These are phyloP conservation scores for Phytophthora parvispora DNA, from an alignment of 352 stramenopile species.

Conservation along the genomic window DNA sequence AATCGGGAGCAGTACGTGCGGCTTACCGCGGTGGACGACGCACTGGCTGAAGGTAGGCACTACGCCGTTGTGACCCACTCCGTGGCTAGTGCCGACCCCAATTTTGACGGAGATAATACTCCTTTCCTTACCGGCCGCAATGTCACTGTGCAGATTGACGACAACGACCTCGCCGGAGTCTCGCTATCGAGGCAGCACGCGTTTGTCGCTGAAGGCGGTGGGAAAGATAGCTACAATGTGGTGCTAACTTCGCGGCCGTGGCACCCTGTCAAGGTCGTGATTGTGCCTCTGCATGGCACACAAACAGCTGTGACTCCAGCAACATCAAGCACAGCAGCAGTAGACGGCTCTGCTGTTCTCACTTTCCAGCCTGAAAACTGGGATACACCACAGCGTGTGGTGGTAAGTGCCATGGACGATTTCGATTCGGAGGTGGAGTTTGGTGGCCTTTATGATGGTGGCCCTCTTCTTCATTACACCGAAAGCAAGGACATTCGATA, in stretches of 20 bases:
- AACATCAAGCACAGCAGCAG: not conserved
- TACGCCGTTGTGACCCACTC: conserved; percentile 67
- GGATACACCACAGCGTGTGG: conserved; percentile 58
- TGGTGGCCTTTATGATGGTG: conserved; percentile 67
- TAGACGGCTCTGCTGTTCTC: conserved; percentile 22
- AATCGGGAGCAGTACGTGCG: conserved; percentile 75
- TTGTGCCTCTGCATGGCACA: conserved; percentile 50
- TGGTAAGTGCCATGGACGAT: conserved; percentile 69
- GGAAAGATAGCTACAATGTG: conserved; percentile 65
- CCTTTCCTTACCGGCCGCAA: conserved; percentile 73
- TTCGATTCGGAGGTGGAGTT: conserved; percentile 67
- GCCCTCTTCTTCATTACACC: conserved; percentile 61
- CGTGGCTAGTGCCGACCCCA: conserved; percentile 53
- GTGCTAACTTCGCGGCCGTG: conserved; percentile 68
- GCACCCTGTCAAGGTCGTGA: conserved; percentile 58
- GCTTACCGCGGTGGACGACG: conserved; percentile 66
- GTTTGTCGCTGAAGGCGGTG: conserved; percentile 69
- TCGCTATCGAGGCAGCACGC: conserved; percentile 63
- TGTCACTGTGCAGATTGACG: conserved; percentile 73
- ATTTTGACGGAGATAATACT: conserved; percentile 59
- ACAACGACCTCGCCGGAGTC: conserved; percentile 72
- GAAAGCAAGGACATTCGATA: conserved; percentile 74
- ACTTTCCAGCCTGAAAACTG: conserved; percentile 56
- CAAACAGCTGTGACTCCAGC: conserved; percentile 44
- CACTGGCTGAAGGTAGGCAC: conserved; percentile 65